Conservation (phyloP, 345 rosid genomes). For the Salix exigua region DNA sequence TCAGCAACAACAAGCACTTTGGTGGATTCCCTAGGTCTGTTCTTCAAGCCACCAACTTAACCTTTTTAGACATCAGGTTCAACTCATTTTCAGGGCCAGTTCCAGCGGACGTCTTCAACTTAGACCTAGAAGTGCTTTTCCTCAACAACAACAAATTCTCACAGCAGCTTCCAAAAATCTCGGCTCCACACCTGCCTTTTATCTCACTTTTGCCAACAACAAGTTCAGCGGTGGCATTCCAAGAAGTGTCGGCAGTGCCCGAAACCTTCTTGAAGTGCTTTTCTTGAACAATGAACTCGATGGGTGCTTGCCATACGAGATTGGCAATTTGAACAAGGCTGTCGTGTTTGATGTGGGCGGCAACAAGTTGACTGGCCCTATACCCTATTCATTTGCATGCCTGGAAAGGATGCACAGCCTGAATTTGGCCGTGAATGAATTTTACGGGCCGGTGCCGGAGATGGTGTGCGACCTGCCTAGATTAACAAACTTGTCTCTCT, state of each 20-base stretch:
- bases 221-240: slow-evolving; percentile 47
- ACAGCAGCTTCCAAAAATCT: slow-evolving; percentile 38
- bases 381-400: slow-evolving; percentile 56
- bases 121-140: slow-evolving; percentile 52
- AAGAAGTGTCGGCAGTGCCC: slow-evolving; percentile 41
- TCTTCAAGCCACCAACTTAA: slow-evolving; percentile 21
- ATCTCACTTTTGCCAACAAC: slow-evolving; percentile 60
- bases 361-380: slow-evolving; percentile 48
- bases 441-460: slow-evolving; percentile 51
- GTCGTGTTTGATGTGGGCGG: slow-evolving; percentile 40
- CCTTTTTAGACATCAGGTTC: slow-evolving; percentile 55
- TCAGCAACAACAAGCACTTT: slow-evolving; percentile 44
- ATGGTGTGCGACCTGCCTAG: slow-evolving; percentile 42
- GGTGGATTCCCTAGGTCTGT: slow-evolving; percentile 39
- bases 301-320: slow-evolving; percentile 57
- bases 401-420: slow-evolving; percentile 32
- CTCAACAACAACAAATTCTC: slow-evolving; percentile 49
- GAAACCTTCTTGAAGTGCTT: slow-evolving; percentile 40
- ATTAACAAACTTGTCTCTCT: slow-evolving; percentile 25
- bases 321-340: slow-evolving; percentile 34
- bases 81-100: slow-evolving; percentile 36
- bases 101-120: slow-evolving; percentile 31
- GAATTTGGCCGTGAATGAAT: slow-evolving; percentile 35
- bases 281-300: slow-evolving; percentile 42
- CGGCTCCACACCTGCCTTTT: slow-evolving; percentile 39